A percentile compares a stretch with the other conserved stretches of the same genome.
Conservation (phyloP, 2,329 filamentous ascomycete species). For the Colletotrichum horii region DNA sequence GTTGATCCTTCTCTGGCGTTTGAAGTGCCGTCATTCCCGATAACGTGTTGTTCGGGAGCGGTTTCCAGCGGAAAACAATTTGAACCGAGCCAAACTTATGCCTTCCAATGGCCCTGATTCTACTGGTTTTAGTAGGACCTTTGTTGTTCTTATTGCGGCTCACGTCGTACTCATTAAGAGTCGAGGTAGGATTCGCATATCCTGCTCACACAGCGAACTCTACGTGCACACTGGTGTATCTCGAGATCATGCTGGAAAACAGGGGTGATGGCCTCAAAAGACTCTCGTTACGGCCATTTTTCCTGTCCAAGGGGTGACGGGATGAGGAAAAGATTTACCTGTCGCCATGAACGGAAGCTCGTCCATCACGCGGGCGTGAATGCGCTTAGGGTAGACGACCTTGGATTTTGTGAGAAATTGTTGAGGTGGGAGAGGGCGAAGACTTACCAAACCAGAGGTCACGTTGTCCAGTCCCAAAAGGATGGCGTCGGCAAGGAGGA, state of each 20-base stretch:
- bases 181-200: neutral
- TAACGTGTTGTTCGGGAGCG: neutral
- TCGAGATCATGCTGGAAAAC: neutral
- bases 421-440: neutral
- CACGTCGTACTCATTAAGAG: neutral
- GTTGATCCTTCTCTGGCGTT: neutral
- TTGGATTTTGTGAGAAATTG: neutral
- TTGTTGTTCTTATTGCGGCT: neutral
- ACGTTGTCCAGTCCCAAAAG: constrained; percentile 73
- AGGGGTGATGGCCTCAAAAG: neutral
- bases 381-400: constrained; percentile 80
- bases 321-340: neutral
- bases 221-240: neutral
- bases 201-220: neutral
- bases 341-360: constrained; percentile 90
- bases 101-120: neutral
- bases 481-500: constrained; percentile 72
- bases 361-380: constrained; percentile 69
- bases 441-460: constrained; percentile 56
- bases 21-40: neutral
- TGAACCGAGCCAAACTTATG: neutral
- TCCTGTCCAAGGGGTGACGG: neutral
- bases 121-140: neutral
- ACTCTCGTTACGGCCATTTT: neutral
- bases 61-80: neutral